These are phyloP conservation scores for Mortierella sp. DNA, from an alignment of 371 early-diverging fungal genomes.

Conservation along the genomic window DNA sequence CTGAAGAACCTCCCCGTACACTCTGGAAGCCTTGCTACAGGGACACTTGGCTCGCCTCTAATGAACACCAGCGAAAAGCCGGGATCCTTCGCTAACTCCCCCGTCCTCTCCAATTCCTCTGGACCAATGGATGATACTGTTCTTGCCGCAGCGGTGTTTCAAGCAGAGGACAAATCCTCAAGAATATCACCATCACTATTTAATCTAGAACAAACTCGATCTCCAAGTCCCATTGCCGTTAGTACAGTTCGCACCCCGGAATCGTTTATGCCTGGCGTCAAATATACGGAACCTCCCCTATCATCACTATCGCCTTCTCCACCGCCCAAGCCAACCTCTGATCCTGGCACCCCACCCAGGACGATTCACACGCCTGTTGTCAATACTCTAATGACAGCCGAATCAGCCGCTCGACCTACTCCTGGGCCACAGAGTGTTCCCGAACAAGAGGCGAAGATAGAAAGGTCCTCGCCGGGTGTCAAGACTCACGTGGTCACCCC, in stretches of 20 bases:
- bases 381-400: not conserved
- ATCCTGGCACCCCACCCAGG: not conserved
- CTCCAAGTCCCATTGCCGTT: not conserved
- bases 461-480: conserved; percentile 38
- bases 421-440: conserved; percentile 42
- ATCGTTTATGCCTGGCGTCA: not conserved
- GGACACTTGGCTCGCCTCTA: not conserved
- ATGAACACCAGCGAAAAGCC: not conserved
- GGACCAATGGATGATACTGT: conserved; percentile 20
- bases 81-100: no score
- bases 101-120: no score
- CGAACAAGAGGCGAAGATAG: conserved; percentile 36
- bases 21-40: not conserved
- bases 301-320: not conserved
- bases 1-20: not conserved
- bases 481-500: conserved; percentile 1
- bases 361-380: conserved; percentile 9
- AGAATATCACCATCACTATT: not conserved
- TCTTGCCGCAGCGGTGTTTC: conserved; percentile 29
- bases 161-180: conserved; percentile 29
- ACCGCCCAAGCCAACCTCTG: not conserved
- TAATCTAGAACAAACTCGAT: not conserved
- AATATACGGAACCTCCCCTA: not conserved
- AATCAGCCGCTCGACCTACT: not conserved
- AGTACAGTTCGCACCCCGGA: not conserved